phyloP scores from a whole-genome alignment of 2,329 filamentous ascomycete genomes.

The Xylariaceae sp. region DNA sequence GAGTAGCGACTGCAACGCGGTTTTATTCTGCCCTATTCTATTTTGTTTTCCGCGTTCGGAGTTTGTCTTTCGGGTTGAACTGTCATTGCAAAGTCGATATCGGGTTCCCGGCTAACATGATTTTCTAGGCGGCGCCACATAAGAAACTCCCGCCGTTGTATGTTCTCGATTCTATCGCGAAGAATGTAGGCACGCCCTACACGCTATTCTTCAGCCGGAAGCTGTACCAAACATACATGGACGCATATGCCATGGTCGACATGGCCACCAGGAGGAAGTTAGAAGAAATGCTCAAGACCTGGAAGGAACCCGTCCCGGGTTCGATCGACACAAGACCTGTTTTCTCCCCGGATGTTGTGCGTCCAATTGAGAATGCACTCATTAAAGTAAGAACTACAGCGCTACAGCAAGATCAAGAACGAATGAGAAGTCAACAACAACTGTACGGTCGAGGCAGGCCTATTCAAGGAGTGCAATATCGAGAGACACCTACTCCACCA shows the following conservation, averaged over 20 bases:
- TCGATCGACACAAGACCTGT: conserved; percentile 91
- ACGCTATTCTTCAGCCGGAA: conserved; percentile 91
- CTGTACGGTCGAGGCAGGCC: conserved; percentile 48
- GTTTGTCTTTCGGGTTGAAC: background rate
- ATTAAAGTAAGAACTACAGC: conserved; percentile 70
- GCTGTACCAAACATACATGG: conserved; percentile 93
- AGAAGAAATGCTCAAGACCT: conserved; percentile 96
- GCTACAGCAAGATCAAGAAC: conserved; percentile 55
- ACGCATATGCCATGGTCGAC: conserved; percentile 88
- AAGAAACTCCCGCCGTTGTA: conserved; percentile 96
- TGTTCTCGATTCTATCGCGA: conserved; percentile 95
- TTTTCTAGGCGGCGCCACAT: conserved; percentile 69
- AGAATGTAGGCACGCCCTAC: conserved; percentile 97
- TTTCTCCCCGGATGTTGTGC: conserved; percentile 80
- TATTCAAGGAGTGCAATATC: conserved; percentile 54
- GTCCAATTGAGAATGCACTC: conserved; percentile 88
- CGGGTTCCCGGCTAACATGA: conserved; percentile 37
- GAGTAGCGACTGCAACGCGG: background rate
- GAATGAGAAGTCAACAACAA: conserved; percentile 53
- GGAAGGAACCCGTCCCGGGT: conserved; percentile 94
- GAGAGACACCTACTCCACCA: conserved; percentile 72
- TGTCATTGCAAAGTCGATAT: conserved; percentile 5
- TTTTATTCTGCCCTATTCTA: background rate
- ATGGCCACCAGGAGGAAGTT: conserved; percentile 78
- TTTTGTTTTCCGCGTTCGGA: background rate